Evolutionary conservation across 768 basidiomycete genomes (phyloP).

Genomic region (Rhizopogon roseolus): DNA sequence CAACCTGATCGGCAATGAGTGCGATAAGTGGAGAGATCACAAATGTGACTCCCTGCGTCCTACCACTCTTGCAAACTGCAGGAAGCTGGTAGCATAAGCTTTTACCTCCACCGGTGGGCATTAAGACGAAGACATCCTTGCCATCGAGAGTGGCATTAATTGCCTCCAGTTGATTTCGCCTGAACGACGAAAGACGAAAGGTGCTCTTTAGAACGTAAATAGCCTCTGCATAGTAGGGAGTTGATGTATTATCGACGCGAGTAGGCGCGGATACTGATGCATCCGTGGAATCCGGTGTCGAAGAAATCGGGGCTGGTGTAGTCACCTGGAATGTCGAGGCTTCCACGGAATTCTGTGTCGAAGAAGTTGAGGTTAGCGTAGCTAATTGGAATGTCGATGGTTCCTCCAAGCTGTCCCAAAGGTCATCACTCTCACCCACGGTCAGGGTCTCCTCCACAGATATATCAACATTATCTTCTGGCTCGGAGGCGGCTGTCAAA

Average conservation of each 20-base stretch:
- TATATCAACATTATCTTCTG: slow-evolving; percentile 10
- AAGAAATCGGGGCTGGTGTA: no score
- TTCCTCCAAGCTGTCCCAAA: slow-evolving; percentile 45
- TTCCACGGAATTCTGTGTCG: slow-evolving; percentile 7
- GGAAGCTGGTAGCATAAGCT: slow-evolving; percentile 89
- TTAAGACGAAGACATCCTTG: slow-evolving; percentile 87
- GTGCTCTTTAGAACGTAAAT: slow-evolving; percentile 26
- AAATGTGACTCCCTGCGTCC: slow-evolving; percentile 77
- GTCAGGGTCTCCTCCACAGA: slow-evolving; percentile 13
- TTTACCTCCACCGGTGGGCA: slow-evolving; percentile 96
- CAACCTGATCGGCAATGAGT: slow-evolving; percentile 87
- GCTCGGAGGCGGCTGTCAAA: background rate
- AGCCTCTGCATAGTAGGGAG: slow-evolving; percentile 25
- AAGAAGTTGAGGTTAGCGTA: slow-evolving; percentile 16
- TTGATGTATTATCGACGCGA: slow-evolving; percentile 27
- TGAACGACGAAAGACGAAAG: slow-evolving; percentile 68
- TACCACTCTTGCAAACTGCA: slow-evolving; percentile 70
- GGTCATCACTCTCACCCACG: slow-evolving; percentile 38
- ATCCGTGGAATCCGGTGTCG: slow-evolving; percentile 7
- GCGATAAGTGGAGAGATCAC: slow-evolving; percentile 88
- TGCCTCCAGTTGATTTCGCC: slow-evolving; percentile 82
- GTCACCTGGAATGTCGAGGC: no score
- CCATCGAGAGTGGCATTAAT: slow-evolving; percentile 77
- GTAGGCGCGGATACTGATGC: slow-evolving; percentile 6
- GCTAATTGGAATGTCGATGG: slow-evolving; percentile 24